phyloP scores from a whole-genome alignment of 305 asterid species.

The Fraxinus albicans region DNA sequence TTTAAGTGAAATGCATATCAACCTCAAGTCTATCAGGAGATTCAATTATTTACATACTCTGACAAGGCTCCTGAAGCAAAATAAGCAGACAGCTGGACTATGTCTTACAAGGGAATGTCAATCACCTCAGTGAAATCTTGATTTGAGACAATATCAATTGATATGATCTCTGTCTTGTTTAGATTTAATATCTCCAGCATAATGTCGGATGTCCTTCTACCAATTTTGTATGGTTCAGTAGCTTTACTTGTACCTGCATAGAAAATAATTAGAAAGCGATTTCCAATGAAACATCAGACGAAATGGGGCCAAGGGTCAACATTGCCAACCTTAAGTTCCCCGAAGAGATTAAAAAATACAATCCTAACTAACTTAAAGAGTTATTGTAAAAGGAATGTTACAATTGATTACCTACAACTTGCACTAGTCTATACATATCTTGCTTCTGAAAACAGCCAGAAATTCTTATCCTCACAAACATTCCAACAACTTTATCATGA shows the following conservation, averaged over 20 bases:
- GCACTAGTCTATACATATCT: neutral
- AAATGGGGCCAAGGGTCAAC: neutral
- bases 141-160: conserved; percentile 91
- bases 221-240: neutral
- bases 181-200: conserved; percentile 77
- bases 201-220: neutral
- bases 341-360: neutral
- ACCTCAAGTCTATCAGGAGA: conserved; percentile 1
- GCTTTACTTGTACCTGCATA: neutral
- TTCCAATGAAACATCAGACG: neutral
- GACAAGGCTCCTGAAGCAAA: neutral
- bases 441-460: neutral
- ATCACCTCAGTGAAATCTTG: conserved; percentile 97
- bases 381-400: neutral
- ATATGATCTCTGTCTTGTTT: conserved; percentile 83
- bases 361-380: neutral
- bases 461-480: neutral
- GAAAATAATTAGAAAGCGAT: neutral
- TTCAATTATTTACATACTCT: neutral
- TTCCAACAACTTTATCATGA: neutral
- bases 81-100: neutral
- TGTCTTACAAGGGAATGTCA: neutral
- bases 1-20: conserved; percentile 1
- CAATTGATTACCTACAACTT: neutral
- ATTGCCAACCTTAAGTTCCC: neutral